Conservation (phyloP, 306 rosid species). For the Fagus sylvatica region DNA sequence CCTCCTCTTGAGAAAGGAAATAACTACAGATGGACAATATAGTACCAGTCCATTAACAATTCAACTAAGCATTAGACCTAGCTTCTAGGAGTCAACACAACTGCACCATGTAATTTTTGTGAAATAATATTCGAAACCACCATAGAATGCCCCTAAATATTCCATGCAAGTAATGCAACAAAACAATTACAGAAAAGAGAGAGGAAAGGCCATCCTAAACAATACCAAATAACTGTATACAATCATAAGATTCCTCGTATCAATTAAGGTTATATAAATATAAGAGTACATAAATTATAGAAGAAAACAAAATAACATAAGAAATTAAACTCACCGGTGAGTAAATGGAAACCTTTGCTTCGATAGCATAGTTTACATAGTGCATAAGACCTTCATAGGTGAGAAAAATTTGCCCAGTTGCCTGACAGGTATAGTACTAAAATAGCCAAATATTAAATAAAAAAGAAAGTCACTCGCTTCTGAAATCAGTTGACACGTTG, state of each 20-base stretch:
- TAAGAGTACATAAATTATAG: neutral
- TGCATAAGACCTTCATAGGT: slow-evolving; percentile 8
- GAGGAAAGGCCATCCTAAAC: neutral
- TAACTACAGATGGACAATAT: neutral
- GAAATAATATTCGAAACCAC: too few species aligned
- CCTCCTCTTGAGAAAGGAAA: neutral
- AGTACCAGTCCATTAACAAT: neutral
- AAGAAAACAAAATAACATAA: neutral
- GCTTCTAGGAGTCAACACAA: neutral
- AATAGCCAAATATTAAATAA: neutral
- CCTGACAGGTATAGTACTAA: slow-evolving; percentile 17
- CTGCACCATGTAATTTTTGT: neutral
- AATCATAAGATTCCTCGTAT: neutral
- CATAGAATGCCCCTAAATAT: too few species aligned
- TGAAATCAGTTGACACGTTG: neutral
- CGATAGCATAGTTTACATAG: slow-evolving; percentile 11
- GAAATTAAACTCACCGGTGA: slow-evolving; percentile 8
- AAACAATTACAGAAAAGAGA: neutral
- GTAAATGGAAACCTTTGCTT: slow-evolving; percentile 7
- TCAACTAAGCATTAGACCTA: neutral
- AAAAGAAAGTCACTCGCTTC: neutral
- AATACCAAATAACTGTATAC: neutral
- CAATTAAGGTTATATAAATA: neutral
- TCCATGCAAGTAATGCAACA: neutral
- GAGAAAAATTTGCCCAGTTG: slow-evolving; percentile 11